phyloP scores from a whole-genome alignment of 371 early-diverging fungal species.

The Mucor circinelloides region DNA sequence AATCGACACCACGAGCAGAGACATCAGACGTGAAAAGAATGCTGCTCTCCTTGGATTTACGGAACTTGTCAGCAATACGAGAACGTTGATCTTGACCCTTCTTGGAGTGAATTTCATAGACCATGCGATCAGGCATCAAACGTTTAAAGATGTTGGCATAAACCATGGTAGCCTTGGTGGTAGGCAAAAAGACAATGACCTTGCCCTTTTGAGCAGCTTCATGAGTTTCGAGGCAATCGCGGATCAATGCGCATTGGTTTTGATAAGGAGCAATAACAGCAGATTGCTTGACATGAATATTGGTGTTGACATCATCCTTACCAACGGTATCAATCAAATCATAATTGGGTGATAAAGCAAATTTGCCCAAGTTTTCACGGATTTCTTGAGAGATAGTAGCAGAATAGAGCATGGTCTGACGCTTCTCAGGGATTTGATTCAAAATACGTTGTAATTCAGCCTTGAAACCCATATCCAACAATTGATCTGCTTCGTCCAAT shows the following conservation, averaged over 20 bases:
- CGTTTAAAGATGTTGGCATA: conserved; percentile 66
- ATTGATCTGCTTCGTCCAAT: conserved; percentile 98
- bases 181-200: conserved; percentile 91
- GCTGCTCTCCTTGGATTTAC: conserved; percentile 55
- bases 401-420: conserved; percentile 97
- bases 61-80: conserved; percentile 76
- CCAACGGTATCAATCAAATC: conserved; percentile 87
- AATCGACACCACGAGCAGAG: conserved; percentile 99
- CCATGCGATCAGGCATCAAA: conserved; percentile 38
- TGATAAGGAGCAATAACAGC: conserved; percentile 66
- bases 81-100: conserved; percentile 76
- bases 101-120: conserved; percentile 83
- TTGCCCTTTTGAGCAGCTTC: conserved; percentile 64
- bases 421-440: conserved; percentile 71
- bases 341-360: conserved; percentile 81
- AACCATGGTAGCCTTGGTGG: conserved; percentile 78
- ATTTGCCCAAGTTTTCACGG: conserved; percentile 48
- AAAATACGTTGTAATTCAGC: conserved; percentile 88
- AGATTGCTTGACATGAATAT: conserved; percentile 77
- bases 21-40: conserved; percentile 98
- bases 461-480: conserved; percentile 98
- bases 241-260: conserved; percentile 65
- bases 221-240: conserved; percentile 64
- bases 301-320: conserved; percentile 78
- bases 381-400: conserved; percentile 95